Evolutionary conservation across 2,329 filamentous ascomycete species (phyloP).

Genomic region (Botrytis paeoniae): DNA sequence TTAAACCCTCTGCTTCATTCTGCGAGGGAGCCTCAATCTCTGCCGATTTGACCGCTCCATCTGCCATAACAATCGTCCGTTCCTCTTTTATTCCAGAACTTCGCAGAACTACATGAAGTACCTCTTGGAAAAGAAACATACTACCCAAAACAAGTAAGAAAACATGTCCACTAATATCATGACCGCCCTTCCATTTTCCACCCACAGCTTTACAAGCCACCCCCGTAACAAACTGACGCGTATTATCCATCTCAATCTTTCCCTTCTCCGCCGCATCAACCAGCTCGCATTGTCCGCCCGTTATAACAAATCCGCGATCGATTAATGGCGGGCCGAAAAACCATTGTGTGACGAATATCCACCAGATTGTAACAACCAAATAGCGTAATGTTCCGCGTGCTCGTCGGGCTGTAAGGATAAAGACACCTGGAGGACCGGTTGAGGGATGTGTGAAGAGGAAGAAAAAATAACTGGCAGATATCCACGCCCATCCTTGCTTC

Average conservation of each 20-base stretch:
- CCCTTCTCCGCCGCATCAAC: constrained; percentile 49
- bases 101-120: constrained; percentile 58
- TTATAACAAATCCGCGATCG: constrained; percentile 84
- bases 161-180: constrained; percentile 94
- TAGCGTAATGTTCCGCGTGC: constrained; percentile 66
- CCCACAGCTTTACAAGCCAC: constrained; percentile 80
- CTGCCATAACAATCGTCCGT: constrained; percentile 60
- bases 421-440: constrained; percentile 44
- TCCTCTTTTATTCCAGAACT: constrained; percentile 53
- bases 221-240: constrained; percentile 60
- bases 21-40: constrained; percentile 44
- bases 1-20: constrained; percentile 21
- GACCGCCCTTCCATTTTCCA: constrained; percentile 85
- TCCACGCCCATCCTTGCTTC: constrained; percentile 94
- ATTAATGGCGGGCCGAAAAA: constrained; percentile 90
- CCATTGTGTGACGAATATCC: constrained; percentile 92
- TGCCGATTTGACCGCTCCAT: constrained; percentile 63
- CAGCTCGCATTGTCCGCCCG: constrained; percentile 77
- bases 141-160: constrained; percentile 87
- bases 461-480: constrained; percentile 67
- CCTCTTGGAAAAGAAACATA: constrained; percentile 77
- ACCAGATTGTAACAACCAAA: constrained; percentile 68
- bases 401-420: constrained; percentile 45
- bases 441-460: constrained; percentile 69
- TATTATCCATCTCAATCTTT: constrained; percentile 45